Evolutionary conservation across 306 rosid genomes (phyloP).

Genomic region (Luffa aegyptiaca): DNA sequence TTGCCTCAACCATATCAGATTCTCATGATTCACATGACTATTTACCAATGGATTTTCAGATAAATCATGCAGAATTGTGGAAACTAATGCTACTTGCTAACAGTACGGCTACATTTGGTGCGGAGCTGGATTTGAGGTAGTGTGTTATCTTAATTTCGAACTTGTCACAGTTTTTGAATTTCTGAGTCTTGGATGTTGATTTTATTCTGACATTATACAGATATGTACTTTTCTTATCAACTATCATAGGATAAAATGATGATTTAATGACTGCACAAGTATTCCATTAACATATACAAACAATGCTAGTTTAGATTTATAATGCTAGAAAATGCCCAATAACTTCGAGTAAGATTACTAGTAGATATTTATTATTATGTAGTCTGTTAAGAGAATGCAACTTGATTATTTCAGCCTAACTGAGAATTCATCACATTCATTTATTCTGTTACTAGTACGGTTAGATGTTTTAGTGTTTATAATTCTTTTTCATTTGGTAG

Average conservation of each 20-base stretch:
- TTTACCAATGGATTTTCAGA: conserved; percentile 26
- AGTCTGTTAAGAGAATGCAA: not conserved
- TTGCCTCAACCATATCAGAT: conserved; percentile 47
- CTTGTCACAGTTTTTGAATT: not conserved
- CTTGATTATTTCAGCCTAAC: not conserved
- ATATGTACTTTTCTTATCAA: not conserved
- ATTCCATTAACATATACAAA: not conserved
- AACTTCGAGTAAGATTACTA: not conserved
- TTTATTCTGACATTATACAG: not conserved
- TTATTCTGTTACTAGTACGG: not conserved
- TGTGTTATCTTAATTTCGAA: conserved; percentile 2
- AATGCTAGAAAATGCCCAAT: not conserved
- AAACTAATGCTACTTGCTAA: conserved; percentile 62
- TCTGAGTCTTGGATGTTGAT: conserved; percentile 8
- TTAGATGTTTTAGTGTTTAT: not conserved
- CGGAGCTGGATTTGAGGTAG: conserved; percentile 70
- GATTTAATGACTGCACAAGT: not conserved
- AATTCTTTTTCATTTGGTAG: conserved; percentile 24
- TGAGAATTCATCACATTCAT: not conserved
- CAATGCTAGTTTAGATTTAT: not conserved
- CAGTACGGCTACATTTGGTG: conserved; percentile 43
- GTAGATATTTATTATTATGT: not conserved
- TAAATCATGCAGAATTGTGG: conserved; percentile 41
- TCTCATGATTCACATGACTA: conserved; percentile 20
- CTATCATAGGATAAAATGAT: not conserved